These are phyloP conservation scores for Prunella vulgaris DNA, from an alignment of 257 asterid species.

Conservation along the genomic window DNA sequence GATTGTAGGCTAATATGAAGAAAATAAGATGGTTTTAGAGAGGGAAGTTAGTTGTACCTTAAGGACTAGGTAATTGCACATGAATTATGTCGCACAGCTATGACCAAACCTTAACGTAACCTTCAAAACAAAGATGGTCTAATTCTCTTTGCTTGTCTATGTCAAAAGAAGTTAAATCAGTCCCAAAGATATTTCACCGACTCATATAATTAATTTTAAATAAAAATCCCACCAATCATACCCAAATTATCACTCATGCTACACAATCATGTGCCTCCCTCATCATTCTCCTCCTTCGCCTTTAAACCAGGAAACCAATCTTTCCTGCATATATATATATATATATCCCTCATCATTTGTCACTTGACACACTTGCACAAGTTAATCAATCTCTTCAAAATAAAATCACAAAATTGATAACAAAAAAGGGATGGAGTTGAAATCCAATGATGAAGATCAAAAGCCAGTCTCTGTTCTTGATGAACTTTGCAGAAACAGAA, in stretches of 20 bases:
- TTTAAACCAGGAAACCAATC: conserved; percentile 26
- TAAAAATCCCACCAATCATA: conserved; percentile 20
- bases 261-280: conserved; percentile 53
- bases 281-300: conserved; percentile 45
- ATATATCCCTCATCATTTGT: background rate
- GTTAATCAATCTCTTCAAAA: background rate
- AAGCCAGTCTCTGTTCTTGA: conserved; percentile 33
- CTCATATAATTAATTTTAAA: background rate
- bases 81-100: conserved; percentile 24
- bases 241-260: no score
- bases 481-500: conserved; percentile 32
- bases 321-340: conserved; percentile 14
- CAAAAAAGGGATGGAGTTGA: no score
- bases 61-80: conserved; percentile 36
- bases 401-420: background rate
- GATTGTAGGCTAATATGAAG: background rate
- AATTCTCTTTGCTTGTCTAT: conserved; percentile 46
- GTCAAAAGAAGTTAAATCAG: conserved; percentile 30
- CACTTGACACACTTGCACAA: background rate
- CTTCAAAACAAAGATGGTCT: conserved; percentile 36
- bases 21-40: background rate
- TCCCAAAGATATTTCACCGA: conserved; percentile 17
- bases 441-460: conserved; percentile 18
- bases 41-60: conserved; percentile 26
- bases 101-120: conserved; percentile 44